phyloP scores from a whole-genome alignment of 305 asterid genomes.

The Rubia balearica region DNA sequence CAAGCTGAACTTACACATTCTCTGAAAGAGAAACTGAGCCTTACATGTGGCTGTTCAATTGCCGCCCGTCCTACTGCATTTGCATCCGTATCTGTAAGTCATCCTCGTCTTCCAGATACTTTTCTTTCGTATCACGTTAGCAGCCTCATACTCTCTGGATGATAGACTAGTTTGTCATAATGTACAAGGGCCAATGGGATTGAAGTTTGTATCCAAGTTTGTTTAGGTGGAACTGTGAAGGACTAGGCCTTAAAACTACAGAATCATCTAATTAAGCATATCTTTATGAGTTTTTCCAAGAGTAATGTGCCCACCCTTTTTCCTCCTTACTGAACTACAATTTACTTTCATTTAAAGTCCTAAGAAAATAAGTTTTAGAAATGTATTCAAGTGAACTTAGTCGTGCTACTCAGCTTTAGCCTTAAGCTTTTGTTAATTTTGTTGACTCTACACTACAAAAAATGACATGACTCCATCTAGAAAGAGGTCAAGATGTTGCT shows the following conservation, averaged over 20 bases:
- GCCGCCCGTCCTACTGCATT: constrained; percentile 67
- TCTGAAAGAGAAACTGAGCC: constrained; percentile 69
- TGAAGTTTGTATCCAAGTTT: constrained; percentile 6
- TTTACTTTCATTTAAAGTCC: not conserved
- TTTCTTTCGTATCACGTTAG: not conserved
- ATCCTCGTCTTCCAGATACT: not conserved
- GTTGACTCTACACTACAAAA: not conserved
- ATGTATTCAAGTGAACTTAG: not conserved
- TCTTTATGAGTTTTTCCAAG: not conserved
- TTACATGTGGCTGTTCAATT: constrained; percentile 73
- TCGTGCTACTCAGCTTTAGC: not conserved
- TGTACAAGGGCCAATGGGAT: not conserved
- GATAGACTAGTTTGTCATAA: not conserved
- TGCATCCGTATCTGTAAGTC: constrained; percentile 82
- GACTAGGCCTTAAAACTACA: not conserved
- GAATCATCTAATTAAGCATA: not conserved
- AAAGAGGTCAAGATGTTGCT: not conserved
- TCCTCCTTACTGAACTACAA: not conserved
- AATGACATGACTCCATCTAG: not conserved
- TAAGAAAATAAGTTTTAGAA: not conserved
- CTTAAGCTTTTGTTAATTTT: not conserved
- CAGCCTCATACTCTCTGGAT: not conserved
- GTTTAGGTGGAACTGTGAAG: not conserved
- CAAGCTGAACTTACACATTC: constrained; percentile 78
- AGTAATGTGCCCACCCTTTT: not conserved